Conservation (phyloP, 441 rosid genomes). For the Euphorbia celastroides region DNA sequence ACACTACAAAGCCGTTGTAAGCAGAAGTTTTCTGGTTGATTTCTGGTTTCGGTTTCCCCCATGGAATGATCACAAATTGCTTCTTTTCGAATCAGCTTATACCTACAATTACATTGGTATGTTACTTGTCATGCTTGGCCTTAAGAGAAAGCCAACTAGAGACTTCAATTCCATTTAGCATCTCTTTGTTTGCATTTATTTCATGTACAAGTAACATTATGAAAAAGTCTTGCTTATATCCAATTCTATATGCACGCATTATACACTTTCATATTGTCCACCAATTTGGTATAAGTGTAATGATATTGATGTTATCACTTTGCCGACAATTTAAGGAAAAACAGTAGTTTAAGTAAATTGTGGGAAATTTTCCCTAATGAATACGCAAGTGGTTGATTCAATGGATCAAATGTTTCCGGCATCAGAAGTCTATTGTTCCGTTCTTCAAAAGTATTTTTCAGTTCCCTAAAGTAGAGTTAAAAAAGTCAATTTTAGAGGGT, state of each 20-base stretch:
- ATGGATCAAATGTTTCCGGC: too few relatives aligned
- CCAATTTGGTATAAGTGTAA: neutral
- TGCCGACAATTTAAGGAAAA: too few relatives aligned
- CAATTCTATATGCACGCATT: neutral
- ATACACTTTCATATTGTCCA: neutral
- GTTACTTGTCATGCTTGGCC: conserved; percentile 42
- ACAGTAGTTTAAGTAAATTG: too few relatives aligned
- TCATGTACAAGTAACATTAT: neutral
- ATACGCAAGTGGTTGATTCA: too few relatives aligned
- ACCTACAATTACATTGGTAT: conserved; percentile 41
- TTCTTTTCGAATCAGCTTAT: conserved; percentile 34
- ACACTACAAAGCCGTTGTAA: conserved; percentile 41
- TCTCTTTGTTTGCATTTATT: neutral
- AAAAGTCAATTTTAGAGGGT: too few relatives aligned
- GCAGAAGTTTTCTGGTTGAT: conserved; percentile 48
- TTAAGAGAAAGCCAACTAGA: conserved; percentile 32
- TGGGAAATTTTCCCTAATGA: neutral
- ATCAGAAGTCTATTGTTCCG: too few relatives aligned
- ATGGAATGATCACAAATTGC: conserved; percentile 49
- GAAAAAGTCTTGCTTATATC: neutral
- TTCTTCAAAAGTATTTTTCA: too few relatives aligned
- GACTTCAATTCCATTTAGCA: neutral
- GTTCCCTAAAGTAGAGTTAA: too few relatives aligned
- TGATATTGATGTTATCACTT: neutral
- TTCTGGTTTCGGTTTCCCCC: conserved; percentile 75